Percentiles rank a stretch among this genome's conserved stretches.
phyloP scores from a whole-genome alignment of 805 yeast genomes.

The Zygosaccharomyces kombuchaensis region DNA sequence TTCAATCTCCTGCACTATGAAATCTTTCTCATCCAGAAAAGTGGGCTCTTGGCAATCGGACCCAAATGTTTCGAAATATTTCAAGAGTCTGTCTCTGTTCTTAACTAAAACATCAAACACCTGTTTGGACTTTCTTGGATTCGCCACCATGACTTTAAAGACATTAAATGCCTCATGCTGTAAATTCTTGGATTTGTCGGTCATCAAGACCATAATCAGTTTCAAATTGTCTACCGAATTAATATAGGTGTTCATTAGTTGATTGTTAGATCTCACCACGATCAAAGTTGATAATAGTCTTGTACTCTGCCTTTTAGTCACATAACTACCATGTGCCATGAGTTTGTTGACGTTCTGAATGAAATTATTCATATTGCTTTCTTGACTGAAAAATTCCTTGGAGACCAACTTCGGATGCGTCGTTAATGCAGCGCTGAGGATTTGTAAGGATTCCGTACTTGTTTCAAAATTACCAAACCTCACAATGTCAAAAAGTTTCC shows the following conservation, averaged over 20 bases:
- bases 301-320: conserved; percentile 86
- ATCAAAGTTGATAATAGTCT: conserved; percentile 71
- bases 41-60: conserved; percentile 54
- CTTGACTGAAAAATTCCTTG: conserved; percentile 54
- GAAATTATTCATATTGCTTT: conserved; percentile 52
- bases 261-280: conserved; percentile 63
- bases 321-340: conserved; percentile 77
- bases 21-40: conserved; percentile 75
- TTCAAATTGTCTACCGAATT: conserved; percentile 79
- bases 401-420: conserved; percentile 63
- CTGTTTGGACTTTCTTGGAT: conserved; percentile 81
- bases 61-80: conserved; percentile 62
- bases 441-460: conserved; percentile 84
- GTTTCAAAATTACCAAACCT: conserved; percentile 77
- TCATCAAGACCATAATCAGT: conserved; percentile 75
- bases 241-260: conserved; percentile 70
- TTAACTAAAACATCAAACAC: conserved; percentile 77
- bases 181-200: conserved; percentile 84
- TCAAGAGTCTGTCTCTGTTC: conserved; percentile 71
- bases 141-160: conserved; percentile 93
- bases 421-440: conserved; percentile 65
- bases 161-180: conserved; percentile 90
- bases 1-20: conserved; percentile 69
- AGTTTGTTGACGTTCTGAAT: conserved; percentile 60
- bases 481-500: conserved; percentile 81